These are phyloP conservation scores for Neurospora sp. DNA, from an alignment of 495 filamentous ascomycete genomes.

Conservation along the genomic window DNA sequence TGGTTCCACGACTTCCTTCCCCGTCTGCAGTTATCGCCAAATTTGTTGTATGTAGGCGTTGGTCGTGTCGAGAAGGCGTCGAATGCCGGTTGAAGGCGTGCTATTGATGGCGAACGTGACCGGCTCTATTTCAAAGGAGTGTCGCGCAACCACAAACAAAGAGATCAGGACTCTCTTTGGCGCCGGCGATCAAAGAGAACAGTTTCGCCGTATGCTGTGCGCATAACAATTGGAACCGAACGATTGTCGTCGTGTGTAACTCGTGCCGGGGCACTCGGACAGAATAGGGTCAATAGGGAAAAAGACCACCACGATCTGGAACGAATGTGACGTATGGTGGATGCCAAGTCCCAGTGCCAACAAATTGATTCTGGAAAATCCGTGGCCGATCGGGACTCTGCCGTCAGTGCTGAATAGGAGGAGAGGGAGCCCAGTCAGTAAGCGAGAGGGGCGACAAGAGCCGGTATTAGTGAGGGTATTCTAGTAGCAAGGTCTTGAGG, in stretches of 20 bases:
- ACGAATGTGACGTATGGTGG: conserved; percentile 9
- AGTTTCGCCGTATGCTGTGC: background rate
- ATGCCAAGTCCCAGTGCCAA: conserved; percentile 2
- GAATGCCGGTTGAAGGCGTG: background rate
- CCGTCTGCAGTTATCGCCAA: background rate
- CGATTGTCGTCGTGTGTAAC: background rate
- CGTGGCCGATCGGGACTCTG: background rate
- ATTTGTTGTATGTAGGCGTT: background rate
- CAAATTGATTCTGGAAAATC: background rate
- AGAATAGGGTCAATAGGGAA: background rate
- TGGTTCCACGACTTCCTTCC: background rate
- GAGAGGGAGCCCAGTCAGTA: background rate
- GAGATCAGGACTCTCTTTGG: background rate
- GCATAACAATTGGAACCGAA: background rate
- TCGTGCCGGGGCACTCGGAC: background rate
- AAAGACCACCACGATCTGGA: conserved; percentile 1
- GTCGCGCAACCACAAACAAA: background rate
- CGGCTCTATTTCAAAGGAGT: background rate
- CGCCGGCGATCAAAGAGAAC: background rate
- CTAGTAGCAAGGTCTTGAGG: background rate
- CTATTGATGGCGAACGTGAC: background rate
- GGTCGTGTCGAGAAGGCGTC: background rate
- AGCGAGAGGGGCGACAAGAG: background rate
- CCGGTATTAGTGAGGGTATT: background rate
- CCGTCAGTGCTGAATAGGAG: background rate